Evolutionary conservation across 495 filamentous ascomycete species (phyloP), one percentile per base, ranked within the genome.

Genomic region (Aspergillus haitiensis): DNA sequence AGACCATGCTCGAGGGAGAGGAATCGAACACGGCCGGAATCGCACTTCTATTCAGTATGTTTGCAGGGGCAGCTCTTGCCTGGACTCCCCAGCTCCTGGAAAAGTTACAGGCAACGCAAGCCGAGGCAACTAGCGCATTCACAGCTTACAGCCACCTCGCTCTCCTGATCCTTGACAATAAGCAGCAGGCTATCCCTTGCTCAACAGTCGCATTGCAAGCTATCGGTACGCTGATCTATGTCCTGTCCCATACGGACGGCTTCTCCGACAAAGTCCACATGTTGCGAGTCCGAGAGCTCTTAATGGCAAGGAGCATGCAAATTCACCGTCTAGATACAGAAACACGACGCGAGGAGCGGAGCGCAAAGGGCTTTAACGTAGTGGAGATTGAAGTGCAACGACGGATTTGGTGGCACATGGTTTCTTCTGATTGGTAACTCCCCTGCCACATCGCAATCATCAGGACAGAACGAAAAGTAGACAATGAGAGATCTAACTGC

Each of bases 361-460:
- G 58, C 13, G 6, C 64, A 2, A 68, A 67, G 15, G 66, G 66
- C 27, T 71, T 50, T 39, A 48, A 72, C 39, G 56, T 66, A 44
- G 63, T 73, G 9, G 67, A 73, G 18, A 18, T 71, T 36, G 71
- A 73, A 49, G 63, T 72, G n/a, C 64, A 69, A 15, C 58, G 71
- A 59, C 69, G 71, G 0, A 39, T 63, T 2, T 73, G 71, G 71
- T 73, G 71, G 71, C 50, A 59, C n/a, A 66, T 73, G 63, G 69
- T 71, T 1, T 62, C 71, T 39, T 61, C 69, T 16, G 71, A 73
- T 52, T 71, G 71, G 71, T 73, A 62, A n/a, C 5, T 34, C n/a
- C 37, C 15, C 27, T 35, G 3, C 6, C 6, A 13, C 8, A 3
- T 10, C 15, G 5, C 16, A 40, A 16, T 27, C 21, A 27, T 27